These are phyloP conservation scores for Durio zibethinus DNA, from an alignment of 345 rosid genomes.

Conservation along the genomic window DNA sequence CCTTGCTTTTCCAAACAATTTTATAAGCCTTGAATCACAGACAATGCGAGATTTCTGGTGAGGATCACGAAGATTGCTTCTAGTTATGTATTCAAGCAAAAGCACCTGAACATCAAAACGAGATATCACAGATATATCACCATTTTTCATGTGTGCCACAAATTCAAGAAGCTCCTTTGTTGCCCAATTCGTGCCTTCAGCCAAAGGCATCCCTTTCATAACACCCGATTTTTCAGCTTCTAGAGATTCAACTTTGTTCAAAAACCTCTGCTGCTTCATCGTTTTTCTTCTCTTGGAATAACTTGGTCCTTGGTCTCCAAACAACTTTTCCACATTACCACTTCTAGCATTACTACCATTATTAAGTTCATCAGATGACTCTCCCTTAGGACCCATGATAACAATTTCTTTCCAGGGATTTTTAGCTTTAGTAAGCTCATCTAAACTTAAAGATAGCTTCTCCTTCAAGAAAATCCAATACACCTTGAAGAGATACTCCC, in stretches of 20 bases:
- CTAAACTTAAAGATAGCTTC: slow-evolving; percentile 59
- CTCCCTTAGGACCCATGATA: slow-evolving; percentile 26
- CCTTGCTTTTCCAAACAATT: slow-evolving; percentile 62
- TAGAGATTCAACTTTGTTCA: slow-evolving; percentile 25
- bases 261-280: slow-evolving; percentile 29
- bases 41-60: slow-evolving; percentile 55
- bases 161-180: slow-evolving; percentile 83
- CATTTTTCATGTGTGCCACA: slow-evolving; percentile 70
- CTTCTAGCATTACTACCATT: slow-evolving; percentile 31
- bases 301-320: slow-evolving; percentile 39
- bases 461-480: slow-evolving; percentile 82
- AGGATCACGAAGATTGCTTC: slow-evolving; percentile 77
- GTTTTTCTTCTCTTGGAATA: slow-evolving; percentile 54
- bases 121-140: slow-evolving; percentile 57
- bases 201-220: slow-evolving; percentile 26
- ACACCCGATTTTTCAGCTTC: slow-evolving; percentile 24
- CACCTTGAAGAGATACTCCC: slow-evolving; percentile 96
- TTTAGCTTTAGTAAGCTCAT: slow-evolving; percentile 72
- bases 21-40: slow-evolving; percentile 68
- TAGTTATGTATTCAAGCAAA: slow-evolving; percentile 66
- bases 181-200: slow-evolving; percentile 59
- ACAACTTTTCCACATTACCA: slow-evolving; percentile 24
- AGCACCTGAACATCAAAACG: slow-evolving; percentile 67
- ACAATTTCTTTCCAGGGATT: slow-evolving; percentile 68
- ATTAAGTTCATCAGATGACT: slow-evolving; percentile 29